phyloP scores from a whole-genome alignment of 495 filamentous ascomycete genomes.

The Tuber magnatum region DNA sequence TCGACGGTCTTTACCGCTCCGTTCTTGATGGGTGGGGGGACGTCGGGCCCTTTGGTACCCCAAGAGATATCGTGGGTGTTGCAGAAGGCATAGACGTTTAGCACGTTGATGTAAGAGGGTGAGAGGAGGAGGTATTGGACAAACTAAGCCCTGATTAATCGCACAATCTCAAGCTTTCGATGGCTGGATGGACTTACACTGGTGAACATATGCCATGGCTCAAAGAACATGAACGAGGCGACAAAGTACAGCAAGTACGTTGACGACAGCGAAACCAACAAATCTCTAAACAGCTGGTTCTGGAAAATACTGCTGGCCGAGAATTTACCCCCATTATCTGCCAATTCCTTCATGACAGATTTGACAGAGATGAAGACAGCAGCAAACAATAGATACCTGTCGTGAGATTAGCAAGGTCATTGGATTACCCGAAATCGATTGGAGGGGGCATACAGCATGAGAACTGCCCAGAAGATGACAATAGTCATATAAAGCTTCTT shows the following conservation, averaged over 20 bases:
- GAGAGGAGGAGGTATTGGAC: slow-evolving; percentile 94
- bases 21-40: slow-evolving; percentile 53
- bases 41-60: slow-evolving; percentile 93
- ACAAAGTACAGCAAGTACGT: slow-evolving; percentile 94
- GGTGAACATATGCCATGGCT: slow-evolving; percentile 99
- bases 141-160: slow-evolving; percentile 48
- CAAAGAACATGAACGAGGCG: slow-evolving; percentile 88
- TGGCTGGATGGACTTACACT: slow-evolving; percentile 43
- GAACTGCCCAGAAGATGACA: slow-evolving; percentile 92
- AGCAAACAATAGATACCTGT: slow-evolving; percentile 84
- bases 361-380: slow-evolving; percentile 89
- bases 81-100: slow-evolving; percentile 97
- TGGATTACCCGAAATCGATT: background rate
- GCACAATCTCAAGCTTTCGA: background rate
- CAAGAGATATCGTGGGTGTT: slow-evolving; percentile 97
- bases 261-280: slow-evolving; percentile 82
- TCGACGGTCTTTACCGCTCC: slow-evolving; percentile 45
- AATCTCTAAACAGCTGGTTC: slow-evolving; percentile 83
- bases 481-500: slow-evolving; percentile 92
- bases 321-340: slow-evolving; percentile 49
- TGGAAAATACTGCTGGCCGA: slow-evolving; percentile 64
- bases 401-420: slow-evolving; percentile 23
- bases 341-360: slow-evolving; percentile 64
- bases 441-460: slow-evolving; percentile 66
- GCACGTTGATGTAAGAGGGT: slow-evolving; percentile 89